Evolutionary conservation across 306 rosid species (phyloP).

Genomic region (Neltuma alba): DNA sequence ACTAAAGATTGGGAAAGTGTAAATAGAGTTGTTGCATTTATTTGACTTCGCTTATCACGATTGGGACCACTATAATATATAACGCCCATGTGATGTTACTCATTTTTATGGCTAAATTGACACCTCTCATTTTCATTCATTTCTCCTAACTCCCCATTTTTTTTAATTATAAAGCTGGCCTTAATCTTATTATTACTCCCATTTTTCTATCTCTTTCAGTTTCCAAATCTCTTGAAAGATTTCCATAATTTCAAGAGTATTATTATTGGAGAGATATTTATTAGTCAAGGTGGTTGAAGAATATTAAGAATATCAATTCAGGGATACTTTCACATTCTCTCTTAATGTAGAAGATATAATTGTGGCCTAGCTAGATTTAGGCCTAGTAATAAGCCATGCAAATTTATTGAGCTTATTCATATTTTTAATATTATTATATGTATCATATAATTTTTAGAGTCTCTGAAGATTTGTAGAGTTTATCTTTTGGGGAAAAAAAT

Average conservation of each 20-base stretch:
- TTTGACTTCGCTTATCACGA: conserved; percentile 22
- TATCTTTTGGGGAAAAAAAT: too few species aligned
- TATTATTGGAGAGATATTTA: neutral
- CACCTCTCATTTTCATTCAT: neutral
- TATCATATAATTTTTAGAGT: neutral
- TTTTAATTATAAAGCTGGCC: neutral
- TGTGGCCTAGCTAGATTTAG: too few species aligned
- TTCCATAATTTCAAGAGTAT: neutral
- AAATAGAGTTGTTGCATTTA: conserved; percentile 27
- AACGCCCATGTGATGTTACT: neutral
- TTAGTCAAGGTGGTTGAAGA: conserved; percentile 1
- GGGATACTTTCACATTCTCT: too few species aligned
- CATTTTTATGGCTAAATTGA: neutral
- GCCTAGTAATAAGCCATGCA: neutral
- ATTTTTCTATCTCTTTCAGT: neutral
- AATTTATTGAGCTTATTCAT: neutral
- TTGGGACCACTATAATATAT: conserved; percentile 1
- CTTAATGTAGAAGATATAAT: too few species aligned
- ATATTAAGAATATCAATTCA: neutral
- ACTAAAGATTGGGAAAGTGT: conserved; percentile 35
- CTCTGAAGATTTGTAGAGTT: neutral
- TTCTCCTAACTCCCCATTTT: neutral
- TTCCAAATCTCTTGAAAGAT: neutral
- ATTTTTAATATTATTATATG: too few species aligned
- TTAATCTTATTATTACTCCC: neutral